Evolutionary conservation across 108 stramenopile species (phyloP).

Genomic region (Mediolabrus comicus): DNA sequence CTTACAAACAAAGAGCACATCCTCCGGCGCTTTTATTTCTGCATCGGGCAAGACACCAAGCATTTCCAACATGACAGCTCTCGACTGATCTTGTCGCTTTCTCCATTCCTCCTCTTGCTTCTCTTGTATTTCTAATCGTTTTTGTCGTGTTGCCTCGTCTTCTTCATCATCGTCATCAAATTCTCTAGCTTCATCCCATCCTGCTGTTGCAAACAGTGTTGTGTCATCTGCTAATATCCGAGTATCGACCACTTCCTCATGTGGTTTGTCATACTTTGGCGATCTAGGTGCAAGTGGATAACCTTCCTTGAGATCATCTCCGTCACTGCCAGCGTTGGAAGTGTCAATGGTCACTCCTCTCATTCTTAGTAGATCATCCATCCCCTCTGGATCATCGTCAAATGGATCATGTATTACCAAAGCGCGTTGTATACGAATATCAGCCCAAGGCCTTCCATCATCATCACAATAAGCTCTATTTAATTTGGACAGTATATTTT

Average conservation of each 20-base stretch:
- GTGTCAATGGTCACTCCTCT: conserved; percentile 3
- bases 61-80: conserved; percentile 98
- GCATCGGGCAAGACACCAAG: conserved; percentile 88
- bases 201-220: conserved; percentile 41
- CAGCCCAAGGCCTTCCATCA: conserved; percentile 92
- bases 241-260: conserved; percentile 73
- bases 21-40: conserved; percentile 91
- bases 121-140: conserved; percentile 33
- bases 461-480: conserved; percentile 88
- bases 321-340: background rate
- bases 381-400: conserved; percentile 71
- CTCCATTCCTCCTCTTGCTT: conserved; percentile 78
- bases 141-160: conserved; percentile 29
- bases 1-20: conserved; percentile 99
- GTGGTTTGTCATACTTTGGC: conserved; percentile 73
- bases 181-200: conserved; percentile 48
- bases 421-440: conserved; percentile 90
- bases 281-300: conserved; percentile 51
- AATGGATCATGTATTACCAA: conserved; percentile 94
- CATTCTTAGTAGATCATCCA: conserved; percentile 48
- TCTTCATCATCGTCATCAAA: conserved; percentile 52
- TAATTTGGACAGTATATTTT: conserved; percentile 80
- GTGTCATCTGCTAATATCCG: conserved; percentile 70
- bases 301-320: conserved; percentile 22
- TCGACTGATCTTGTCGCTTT: conserved; percentile 41